Percentiles rank a stretch among this genome's conserved stretches.
These are phyloP conservation scores for Ascochyta lentis DNA, from an alignment of 2,329 filamentous ascomycete species.

Conservation along the genomic window DNA sequence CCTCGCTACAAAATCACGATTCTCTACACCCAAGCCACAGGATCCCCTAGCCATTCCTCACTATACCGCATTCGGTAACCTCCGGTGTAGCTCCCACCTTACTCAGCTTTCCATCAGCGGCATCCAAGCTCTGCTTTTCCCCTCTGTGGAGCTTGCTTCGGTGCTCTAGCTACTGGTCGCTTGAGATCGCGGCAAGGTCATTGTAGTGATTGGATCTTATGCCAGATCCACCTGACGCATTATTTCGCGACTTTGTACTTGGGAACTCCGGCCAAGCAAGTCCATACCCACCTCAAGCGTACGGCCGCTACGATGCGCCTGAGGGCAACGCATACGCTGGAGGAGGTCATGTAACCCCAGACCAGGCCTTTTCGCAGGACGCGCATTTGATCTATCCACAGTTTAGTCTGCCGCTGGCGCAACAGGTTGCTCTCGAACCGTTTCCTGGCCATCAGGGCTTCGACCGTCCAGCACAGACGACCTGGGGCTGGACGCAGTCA, in stretches of 20 bases:
- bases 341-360: conserved; percentile 22
- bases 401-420: conserved; percentile 27
- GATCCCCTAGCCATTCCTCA: background rate
- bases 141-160: conserved; percentile 8
- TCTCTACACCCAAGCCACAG: background rate
- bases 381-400: conserved; percentile 27
- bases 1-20: background rate
- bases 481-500: conserved; percentile 50
- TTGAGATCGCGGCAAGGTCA: conserved; percentile 24
- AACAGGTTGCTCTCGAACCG: conserved; percentile 19
- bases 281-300: conserved; percentile 25
- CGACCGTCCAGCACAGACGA: conserved; percentile 32
- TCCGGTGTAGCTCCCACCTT: conserved; percentile 21
- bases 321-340: conserved; percentile 32
- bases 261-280: conserved; percentile 45
- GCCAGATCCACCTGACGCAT: conserved; percentile 35
- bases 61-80: conserved; percentile 13
- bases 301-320: conserved; percentile 35
- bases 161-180: conserved; percentile 15
- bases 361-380: conserved; percentile 26
- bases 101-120: conserved; percentile 36
- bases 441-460: conserved; percentile 31
- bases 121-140: conserved; percentile 4
- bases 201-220: conserved; percentile 30
- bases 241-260: conserved; percentile 40